Conservation (phyloP, 192 early-diverging fungal species). For the Gorgonomyces haynaldii region DNA sequence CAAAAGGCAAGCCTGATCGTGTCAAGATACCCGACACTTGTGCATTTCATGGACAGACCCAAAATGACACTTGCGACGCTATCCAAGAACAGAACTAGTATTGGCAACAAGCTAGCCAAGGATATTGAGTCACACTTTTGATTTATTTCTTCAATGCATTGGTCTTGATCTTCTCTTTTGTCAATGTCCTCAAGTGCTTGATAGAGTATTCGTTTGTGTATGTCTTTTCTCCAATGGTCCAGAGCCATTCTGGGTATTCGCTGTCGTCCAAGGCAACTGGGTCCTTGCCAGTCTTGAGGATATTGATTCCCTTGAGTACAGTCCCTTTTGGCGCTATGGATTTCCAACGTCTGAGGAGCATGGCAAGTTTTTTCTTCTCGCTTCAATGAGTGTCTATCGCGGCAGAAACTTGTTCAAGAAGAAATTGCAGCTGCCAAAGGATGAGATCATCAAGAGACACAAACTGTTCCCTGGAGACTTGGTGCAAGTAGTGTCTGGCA, state of each 20-base stretch:
- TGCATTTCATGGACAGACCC: neutral
- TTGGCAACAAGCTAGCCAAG: constrained; percentile 21
- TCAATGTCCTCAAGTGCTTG: constrained; percentile 24
- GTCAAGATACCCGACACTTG: constrained; percentile 50
- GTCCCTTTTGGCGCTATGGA: constrained; percentile 47
- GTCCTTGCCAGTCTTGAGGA: constrained; percentile 69
- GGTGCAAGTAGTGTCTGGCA: constrained; percentile 7
- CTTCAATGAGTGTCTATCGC: neutral
- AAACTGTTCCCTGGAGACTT: constrained; percentile 5
- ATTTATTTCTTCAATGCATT: constrained; percentile 16
- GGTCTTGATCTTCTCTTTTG: constrained; percentile 29
- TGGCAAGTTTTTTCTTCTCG: constrained; percentile 1
- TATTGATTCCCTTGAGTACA: constrained; percentile 76
- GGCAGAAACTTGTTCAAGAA: constrained; percentile 6
- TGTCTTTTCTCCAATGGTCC: constrained; percentile 61
- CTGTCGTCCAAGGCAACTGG: constrained; percentile 73
- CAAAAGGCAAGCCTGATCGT: constrained; percentile 78
- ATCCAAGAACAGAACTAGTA: neutral
- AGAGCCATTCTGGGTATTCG: constrained; percentile 91
- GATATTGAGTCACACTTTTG: constrained; percentile 10
- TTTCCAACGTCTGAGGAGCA: neutral
- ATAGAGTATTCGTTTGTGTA: constrained; percentile 17
- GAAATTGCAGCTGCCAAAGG: constrained; percentile 5
- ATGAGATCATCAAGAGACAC: constrained; percentile 6
- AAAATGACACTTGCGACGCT: neutral